phyloP scores from a whole-genome alignment of 169 alveolate genomes.

The Neospora caninum region DNA sequence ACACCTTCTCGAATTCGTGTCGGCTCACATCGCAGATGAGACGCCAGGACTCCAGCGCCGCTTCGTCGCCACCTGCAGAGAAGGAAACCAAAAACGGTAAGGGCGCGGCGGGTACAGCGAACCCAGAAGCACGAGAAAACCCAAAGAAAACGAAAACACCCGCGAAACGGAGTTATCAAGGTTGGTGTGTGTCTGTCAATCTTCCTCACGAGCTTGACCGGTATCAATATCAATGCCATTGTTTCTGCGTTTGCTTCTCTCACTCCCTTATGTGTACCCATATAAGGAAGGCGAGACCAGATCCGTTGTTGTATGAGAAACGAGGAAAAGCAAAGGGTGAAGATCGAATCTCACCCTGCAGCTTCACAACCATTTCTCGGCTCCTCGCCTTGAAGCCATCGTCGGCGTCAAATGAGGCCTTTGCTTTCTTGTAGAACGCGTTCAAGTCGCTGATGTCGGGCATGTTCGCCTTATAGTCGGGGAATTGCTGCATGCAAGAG shows the following conservation, averaged over 20 bases:
- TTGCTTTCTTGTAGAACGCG: conserved; percentile 95
- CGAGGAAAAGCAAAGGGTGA: no score
- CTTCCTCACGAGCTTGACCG: no score
- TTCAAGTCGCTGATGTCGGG: conserved; percentile 95
- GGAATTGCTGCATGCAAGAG: conserved; percentile 77
- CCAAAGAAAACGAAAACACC: no score
- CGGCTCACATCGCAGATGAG: conserved; percentile 90
- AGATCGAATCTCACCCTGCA: conserved; percentile 82
- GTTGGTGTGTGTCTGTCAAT: no score
- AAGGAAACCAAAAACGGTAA: background rate
- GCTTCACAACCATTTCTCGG: conserved; percentile 87
- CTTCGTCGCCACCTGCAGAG: conserved; percentile 66
- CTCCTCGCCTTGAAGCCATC: conserved; percentile 88
- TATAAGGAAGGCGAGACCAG: no score
- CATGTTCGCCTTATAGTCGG: conserved; percentile 89
- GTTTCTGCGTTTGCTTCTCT: no score
- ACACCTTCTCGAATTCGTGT: conserved; percentile 80
- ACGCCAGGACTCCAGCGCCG: conserved; percentile 87
- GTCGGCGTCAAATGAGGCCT: conserved; percentile 88
- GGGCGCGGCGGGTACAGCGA: no score
- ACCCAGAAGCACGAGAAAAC: no score
- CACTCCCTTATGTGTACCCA: no score
- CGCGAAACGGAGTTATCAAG: no score
- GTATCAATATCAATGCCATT: no score
- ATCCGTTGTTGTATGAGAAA: no score